phyloP scores from a whole-genome alignment of 2,329 filamentous ascomycete genomes.

The Hypoxylon sp. region DNA sequence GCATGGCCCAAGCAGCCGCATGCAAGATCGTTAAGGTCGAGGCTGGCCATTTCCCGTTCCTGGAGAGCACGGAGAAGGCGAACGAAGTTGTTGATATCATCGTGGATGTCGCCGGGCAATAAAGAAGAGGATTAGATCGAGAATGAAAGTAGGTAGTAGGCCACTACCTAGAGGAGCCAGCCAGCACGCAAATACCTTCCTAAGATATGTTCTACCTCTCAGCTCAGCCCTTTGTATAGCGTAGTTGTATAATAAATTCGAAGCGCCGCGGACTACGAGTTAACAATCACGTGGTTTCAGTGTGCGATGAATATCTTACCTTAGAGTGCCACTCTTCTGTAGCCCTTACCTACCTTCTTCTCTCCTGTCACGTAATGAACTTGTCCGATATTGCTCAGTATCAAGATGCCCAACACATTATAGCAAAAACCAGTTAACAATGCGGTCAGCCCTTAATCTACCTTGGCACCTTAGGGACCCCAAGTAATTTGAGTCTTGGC shows the following conservation, averaged over 20 bases:
- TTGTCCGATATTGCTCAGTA: not conserved
- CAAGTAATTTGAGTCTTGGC: not conserved
- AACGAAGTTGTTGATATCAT: constrained; percentile 37
- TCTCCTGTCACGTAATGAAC: not conserved
- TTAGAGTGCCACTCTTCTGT: not conserved
- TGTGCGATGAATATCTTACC: not conserved
- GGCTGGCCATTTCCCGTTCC: constrained; percentile 46
- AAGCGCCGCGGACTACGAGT: not conserved
- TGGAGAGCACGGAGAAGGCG: constrained; percentile 35
- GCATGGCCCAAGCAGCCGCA: constrained; percentile 42
- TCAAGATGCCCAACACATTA: not conserved
- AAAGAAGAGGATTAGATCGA: not conserved
- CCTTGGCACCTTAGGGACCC: not conserved
- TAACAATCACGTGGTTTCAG: not conserved
- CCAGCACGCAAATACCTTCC: not conserved
- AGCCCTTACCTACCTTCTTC: not conserved
- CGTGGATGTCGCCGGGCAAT: constrained; percentile 36
- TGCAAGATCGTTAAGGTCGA: constrained; percentile 42
- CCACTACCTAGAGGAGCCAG: not conserved
- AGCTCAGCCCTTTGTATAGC: constrained; percentile 25
- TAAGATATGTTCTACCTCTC: constrained; percentile 14
- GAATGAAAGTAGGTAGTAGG: not conserved
- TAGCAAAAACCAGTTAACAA: not conserved
- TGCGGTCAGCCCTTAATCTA: not conserved
- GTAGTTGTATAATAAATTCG: constrained; percentile 8